These are phyloP conservation scores for Pistacia vera DNA, from an alignment of 345 rosid genomes.

Conservation along the genomic window DNA sequence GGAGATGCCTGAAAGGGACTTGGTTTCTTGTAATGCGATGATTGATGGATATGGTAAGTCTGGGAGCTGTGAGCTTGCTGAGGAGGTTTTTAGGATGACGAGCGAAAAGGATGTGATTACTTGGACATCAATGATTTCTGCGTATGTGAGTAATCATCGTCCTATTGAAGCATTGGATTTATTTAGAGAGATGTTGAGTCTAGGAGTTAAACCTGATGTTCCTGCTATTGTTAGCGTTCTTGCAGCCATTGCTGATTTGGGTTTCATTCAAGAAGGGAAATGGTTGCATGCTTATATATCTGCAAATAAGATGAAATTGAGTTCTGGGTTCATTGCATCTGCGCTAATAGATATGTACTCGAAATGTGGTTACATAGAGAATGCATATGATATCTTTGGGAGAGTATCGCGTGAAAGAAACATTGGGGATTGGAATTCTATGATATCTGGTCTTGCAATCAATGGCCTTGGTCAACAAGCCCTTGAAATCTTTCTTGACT, in stretches of 20 bases:
- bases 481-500: slow-evolving; percentile 16
- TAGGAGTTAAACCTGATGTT: slow-evolving; percentile 4
- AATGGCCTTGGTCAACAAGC: slow-evolving; percentile 35
- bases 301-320: slow-evolving; percentile 11
- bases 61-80: slow-evolving; percentile 17
- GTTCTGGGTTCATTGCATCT: slow-evolving; percentile 24
- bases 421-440: slow-evolving; percentile 27
- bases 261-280: slow-evolving; percentile 11
- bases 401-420: slow-evolving; percentile 15
- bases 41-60: slow-evolving; percentile 22
- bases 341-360: slow-evolving; percentile 39
- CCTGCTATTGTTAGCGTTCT: slow-evolving; percentile 17
- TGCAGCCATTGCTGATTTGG: slow-evolving; percentile 11
- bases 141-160: neutral
- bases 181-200: slow-evolving; percentile 13
- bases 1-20: slow-evolving; percentile 10
- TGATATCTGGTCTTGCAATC: slow-evolving; percentile 31
- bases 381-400: slow-evolving; percentile 9
- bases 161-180: slow-evolving; percentile 14
- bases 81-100: slow-evolving; percentile 1
- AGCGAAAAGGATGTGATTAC: slow-evolving; percentile 9
- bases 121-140: slow-evolving; percentile 22
- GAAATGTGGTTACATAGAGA: slow-evolving; percentile 31
- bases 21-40: slow-evolving; percentile 2
- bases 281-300: slow-evolving; percentile 22